phyloP scores from a whole-genome alignment of 768 basidiomycete genomes.

The Podaxis mareebaensis region DNA sequence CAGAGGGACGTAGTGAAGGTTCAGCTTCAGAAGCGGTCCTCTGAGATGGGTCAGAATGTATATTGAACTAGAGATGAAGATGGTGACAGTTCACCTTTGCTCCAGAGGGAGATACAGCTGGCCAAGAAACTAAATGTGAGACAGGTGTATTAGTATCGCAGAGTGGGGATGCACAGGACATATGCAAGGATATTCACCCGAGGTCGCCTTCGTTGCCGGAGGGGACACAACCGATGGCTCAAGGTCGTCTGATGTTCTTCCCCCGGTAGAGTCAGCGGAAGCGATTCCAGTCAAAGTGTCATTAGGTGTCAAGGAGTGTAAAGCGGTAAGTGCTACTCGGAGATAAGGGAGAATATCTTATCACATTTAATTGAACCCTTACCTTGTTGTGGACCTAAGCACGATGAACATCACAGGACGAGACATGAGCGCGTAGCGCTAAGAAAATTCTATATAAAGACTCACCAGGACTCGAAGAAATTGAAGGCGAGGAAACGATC shows the following conservation, averaged over 20 bases:
- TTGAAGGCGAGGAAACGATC: neutral
- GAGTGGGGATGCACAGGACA: neutral
- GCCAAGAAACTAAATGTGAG: neutral
- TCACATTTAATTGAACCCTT: neutral
- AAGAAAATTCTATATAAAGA: neutral
- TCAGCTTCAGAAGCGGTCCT: neutral
- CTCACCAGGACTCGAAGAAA: neutral
- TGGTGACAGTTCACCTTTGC: neutral
- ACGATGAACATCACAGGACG: neutral
- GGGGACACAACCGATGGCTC: neutral
- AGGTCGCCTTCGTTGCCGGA: neutral
- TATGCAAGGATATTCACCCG: neutral
- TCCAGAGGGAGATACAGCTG: neutral
- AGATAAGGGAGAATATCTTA: no score
- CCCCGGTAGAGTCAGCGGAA: neutral
- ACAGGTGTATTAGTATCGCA: neutral
- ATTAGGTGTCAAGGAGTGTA: neutral
- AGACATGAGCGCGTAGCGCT: neutral
- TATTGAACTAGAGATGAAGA: neutral
- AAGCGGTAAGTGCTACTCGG: neutral
- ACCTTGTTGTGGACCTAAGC: neutral
- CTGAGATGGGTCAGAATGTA: no score
- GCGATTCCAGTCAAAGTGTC: neutral
- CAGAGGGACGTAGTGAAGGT: constrained; percentile 25
- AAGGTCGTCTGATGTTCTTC: neutral